phyloP scores from a whole-genome alignment of 1,284 basidiomycete genomes.

The Tilletia horrida region DNA sequence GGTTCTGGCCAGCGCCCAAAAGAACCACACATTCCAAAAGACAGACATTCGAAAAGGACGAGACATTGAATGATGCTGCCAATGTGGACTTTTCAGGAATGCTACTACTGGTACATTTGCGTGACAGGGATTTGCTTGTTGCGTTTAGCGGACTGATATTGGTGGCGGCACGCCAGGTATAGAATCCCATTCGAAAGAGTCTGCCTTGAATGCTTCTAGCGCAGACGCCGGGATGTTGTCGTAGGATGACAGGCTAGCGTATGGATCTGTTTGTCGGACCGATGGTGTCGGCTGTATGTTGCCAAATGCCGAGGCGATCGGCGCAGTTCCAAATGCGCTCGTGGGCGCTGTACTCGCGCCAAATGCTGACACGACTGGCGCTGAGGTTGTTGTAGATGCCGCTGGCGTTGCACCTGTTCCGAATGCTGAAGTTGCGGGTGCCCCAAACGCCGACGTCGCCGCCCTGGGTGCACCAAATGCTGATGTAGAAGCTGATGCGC shows the following conservation, averaged over 20 bases:
- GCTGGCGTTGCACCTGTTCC: not conserved
- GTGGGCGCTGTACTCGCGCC: not conserved
- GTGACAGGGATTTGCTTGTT: not conserved
- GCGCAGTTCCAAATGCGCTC: slow-evolving; percentile 1
- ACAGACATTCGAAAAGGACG: not conserved
- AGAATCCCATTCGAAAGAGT: slow-evolving; percentile 1
- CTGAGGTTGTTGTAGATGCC: slow-evolving; percentile 4
- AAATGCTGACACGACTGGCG: not conserved
- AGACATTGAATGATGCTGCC: not conserved
- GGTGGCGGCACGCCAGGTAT: not conserved
- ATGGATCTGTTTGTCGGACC: not conserved
- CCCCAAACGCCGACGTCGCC: not conserved
- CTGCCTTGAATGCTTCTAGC: not conserved
- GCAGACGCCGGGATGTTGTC: not conserved
- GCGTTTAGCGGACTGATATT: not conserved
- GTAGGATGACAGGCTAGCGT: not conserved
- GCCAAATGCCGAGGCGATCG: not conserved
- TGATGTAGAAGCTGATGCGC: not conserved
- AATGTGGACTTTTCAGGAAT: not conserved
- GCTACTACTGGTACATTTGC: not conserved
- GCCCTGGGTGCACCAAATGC: not conserved
- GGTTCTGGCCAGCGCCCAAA: not conserved
- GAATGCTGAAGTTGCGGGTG: not conserved
- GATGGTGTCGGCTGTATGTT: not conserved
- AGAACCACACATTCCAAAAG: not conserved